Evolutionary conservation across 306 rosid genomes (phyloP).

Genomic region (Cyamopsis tetragonoloba): DNA sequence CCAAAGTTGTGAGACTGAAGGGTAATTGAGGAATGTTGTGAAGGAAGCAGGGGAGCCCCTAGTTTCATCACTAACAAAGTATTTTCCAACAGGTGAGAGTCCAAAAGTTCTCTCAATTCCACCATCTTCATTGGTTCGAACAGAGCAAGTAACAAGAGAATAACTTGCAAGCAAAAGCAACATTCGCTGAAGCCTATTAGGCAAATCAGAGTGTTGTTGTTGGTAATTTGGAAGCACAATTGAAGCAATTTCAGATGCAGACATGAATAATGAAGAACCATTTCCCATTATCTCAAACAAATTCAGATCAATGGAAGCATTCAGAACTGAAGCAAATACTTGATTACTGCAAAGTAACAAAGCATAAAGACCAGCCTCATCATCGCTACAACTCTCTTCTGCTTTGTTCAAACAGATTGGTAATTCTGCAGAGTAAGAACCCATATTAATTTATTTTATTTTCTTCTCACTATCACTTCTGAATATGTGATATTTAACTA

Average conservation of each 20-base stretch:
- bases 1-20: background rate
- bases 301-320: slow-evolving; percentile 8
- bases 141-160: background rate
- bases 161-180: background rate
- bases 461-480: no score
- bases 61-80: background rate
- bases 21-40: background rate
- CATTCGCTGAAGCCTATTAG: background rate
- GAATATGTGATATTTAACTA: no score
- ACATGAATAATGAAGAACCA: background rate
- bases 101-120: background rate
- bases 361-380: background rate
- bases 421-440: background rate
- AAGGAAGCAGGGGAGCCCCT: background rate
- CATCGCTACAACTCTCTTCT: no score
- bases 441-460: no score
- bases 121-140: background rate
- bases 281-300: slow-evolving; percentile 2
- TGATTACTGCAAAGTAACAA: background rate
- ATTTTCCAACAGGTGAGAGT: slow-evolving; percentile 7
- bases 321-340: background rate
- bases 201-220: background rate
- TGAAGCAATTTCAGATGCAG: slow-evolving; percentile 6
- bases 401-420: background rate
- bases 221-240: background rate